phyloP scores from a whole-genome alignment of 2,329 filamentous ascomycete genomes.

The Tolypocladium inflatum region DNA sequence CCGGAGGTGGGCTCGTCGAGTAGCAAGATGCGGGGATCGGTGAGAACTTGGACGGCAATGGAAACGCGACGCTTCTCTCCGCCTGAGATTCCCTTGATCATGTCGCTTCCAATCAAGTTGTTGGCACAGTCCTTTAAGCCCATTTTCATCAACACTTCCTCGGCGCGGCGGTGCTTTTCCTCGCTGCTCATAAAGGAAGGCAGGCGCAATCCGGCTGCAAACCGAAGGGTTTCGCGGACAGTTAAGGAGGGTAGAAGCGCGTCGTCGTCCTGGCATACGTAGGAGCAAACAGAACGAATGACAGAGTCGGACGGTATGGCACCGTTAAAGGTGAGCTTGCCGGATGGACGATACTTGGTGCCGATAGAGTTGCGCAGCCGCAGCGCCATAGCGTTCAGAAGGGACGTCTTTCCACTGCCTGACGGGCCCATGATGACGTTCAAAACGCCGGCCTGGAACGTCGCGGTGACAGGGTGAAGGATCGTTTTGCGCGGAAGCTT shows the following conservation, averaged over 20 bases:
- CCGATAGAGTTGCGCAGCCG: conserved; percentile 52
- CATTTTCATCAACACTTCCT: conserved; percentile 65
- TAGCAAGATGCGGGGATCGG: conserved; percentile 61
- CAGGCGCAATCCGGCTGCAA: conserved; percentile 61
- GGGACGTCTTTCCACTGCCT: conserved; percentile 66
- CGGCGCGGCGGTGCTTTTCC: conserved; percentile 58
- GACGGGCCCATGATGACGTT: conserved; percentile 78
- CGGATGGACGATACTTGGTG: conserved; percentile 52
- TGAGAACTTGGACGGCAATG: conserved; percentile 70
- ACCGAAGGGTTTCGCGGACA: conserved; percentile 63
- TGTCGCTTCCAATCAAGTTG: conserved; percentile 61
- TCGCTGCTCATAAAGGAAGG: conserved; percentile 60
- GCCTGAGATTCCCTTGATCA: conserved; percentile 70
- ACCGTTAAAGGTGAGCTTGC: conserved; percentile 61
- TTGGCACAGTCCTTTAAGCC: conserved; percentile 71
- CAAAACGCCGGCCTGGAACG: conserved; percentile 57
- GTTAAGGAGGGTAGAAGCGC: conserved; percentile 65
- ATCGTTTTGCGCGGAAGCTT: conserved; percentile 48
- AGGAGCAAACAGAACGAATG: conserved; percentile 62
- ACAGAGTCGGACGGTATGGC: conserved; percentile 58
- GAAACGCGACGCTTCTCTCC: conserved; percentile 71
- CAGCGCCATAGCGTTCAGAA: conserved; percentile 64
- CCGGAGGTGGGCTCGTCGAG: conserved; percentile 72
- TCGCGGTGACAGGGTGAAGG: conserved; percentile 55
- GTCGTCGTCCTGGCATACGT: conserved; percentile 72